Base-by-base conservation (phyloP, 441 rosid species). In the Cnidoscolus chayamansa region DNA sequence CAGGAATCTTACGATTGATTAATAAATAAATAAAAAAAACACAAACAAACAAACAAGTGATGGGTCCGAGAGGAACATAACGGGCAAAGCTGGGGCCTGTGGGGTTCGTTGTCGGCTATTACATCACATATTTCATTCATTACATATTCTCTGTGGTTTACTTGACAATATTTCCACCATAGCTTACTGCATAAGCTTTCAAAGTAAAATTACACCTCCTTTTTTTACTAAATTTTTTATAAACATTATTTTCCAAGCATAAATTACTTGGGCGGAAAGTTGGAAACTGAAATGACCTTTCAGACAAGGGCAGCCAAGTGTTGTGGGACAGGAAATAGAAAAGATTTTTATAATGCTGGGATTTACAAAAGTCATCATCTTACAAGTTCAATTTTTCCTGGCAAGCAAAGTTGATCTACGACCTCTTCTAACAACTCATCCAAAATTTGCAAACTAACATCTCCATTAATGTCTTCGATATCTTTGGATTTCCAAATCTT, bases 361-460 rank as follows among this genome's bases (percentile, higher is more conserved):
- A 50, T 71, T 65, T 50, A 72, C 72, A 73, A 51, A 57, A 45
- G 47, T 11, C 57, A 9, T 17, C 56, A 19, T 73, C 68, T 50
- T 40, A 73, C 76, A 71, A 49, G 71, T 80, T 78, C 53, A 56
- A 76, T 71, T 63, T 67, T 45, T 66, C 20, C 68, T 54, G 47
- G 68, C 53, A 63, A 47, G 16, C 35, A 40, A 59, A 76, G 68
- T 75, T 78, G 79, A 54, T 79, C 74, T 61, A 88, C 55, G 10
- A 86, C 73, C 67, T 91, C 96, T 66, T 77, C 84, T 76, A 91
- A 75, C 80, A 87, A 77, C 67, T 81, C 74, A 74, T 86, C 80
- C 65, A 91, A 74, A 67, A 86, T 81, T 51, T 73, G 78, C 70
- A 74, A 56, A 66, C 73, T 89, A 55, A 87, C 63, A 67, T 87